These are phyloP conservation scores for Colletotrichum trifolii DNA, from an alignment of 2,329 filamentous ascomycete genomes.

Conservation along the genomic window DNA sequence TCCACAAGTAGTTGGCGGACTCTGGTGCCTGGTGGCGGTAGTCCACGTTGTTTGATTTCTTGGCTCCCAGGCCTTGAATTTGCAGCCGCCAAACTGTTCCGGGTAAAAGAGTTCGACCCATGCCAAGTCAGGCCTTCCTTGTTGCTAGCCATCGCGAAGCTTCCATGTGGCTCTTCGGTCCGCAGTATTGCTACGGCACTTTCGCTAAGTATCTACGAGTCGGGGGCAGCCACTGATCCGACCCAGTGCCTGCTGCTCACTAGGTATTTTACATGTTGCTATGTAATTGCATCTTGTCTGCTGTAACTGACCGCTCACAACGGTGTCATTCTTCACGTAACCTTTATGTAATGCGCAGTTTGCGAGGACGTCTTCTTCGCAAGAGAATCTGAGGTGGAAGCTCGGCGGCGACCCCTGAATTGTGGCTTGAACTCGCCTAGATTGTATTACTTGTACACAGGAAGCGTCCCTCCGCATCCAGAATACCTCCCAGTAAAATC, in stretches of 20 bases:
- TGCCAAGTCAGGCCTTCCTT: conserved; percentile 1
- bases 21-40: not conserved
- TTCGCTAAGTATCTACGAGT: not conserved
- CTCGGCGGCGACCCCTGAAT: conserved; percentile 25
- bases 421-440: conserved; percentile 9
- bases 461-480: not conserved
- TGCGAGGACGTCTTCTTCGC: not conserved
- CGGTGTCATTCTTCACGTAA: conserved; percentile 31
- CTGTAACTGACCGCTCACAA: conserved; percentile 12
- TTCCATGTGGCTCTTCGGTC: conserved; percentile 9
- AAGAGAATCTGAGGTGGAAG: conserved; percentile 19
- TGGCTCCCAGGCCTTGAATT: not conserved
- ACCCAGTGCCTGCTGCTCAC: no score
- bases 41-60: conserved; percentile 1
- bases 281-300: not conserved
- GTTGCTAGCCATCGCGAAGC: conserved; percentile 13
- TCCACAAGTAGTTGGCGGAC: not conserved
- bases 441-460: no score
- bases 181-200: not conserved
- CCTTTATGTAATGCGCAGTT: conserved; percentile 23
- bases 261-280: no score
- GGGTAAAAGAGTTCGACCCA: conserved; percentile 15
- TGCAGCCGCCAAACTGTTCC: conserved; percentile 4
- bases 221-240: no score
- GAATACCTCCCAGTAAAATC: conserved; percentile 13